A percentile compares a stretch with the other conserved stretches of the same genome.
Evolutionary conservation across 495 filamentous ascomycete genomes (phyloP).

Genomic region (Pyrenula aspistea): DNA sequence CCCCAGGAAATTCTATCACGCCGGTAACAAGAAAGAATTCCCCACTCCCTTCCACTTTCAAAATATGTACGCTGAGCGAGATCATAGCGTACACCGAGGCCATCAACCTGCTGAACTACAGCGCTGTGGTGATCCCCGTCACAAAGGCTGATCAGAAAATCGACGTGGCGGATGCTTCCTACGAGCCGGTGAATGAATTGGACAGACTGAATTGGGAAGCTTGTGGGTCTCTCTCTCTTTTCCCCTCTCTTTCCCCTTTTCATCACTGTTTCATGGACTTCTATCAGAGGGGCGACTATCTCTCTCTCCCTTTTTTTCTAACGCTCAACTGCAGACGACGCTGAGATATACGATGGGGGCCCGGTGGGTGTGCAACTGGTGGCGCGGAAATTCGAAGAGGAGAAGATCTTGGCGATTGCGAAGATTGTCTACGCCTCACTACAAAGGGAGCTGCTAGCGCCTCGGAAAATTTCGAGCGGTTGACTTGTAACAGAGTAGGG

Average conservation of each 20-base stretch:
- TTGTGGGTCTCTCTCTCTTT: not conserved
- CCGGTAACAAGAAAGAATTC: constrained; percentile 33
- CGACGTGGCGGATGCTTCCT: constrained; percentile 4
- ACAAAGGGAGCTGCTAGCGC: not conserved
- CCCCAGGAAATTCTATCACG: constrained; percentile 35
- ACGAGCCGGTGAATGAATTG: constrained; percentile 6
- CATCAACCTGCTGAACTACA: constrained; percentile 66
- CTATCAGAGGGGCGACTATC: no score
- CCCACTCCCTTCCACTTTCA: constrained; percentile 56
- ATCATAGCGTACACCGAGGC: constrained; percentile 43
- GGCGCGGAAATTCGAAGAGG: constrained; percentile 29
- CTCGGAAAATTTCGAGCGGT: not conserved
- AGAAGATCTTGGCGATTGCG: constrained; percentile 32
- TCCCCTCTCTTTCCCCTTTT: not conserved
- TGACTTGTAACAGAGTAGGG: no score
- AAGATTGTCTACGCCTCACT: constrained; percentile 11
- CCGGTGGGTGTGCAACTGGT: constrained; percentile 33
- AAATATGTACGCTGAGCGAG: constrained; percentile 54
- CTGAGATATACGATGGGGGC: constrained; percentile 32
- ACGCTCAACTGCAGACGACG: constrained; percentile 22
- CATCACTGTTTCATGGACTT: not conserved
- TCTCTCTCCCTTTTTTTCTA: not conserved
- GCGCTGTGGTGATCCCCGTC: constrained; percentile 44
- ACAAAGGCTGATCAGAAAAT: constrained; percentile 27
- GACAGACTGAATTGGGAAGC: constrained; percentile 5